A percentile compares a stretch with the other conserved stretches of the same genome.
phyloP scores from a whole-genome alignment of 192 early-diverging fungal species.

The Gigaspora rosea region DNA sequence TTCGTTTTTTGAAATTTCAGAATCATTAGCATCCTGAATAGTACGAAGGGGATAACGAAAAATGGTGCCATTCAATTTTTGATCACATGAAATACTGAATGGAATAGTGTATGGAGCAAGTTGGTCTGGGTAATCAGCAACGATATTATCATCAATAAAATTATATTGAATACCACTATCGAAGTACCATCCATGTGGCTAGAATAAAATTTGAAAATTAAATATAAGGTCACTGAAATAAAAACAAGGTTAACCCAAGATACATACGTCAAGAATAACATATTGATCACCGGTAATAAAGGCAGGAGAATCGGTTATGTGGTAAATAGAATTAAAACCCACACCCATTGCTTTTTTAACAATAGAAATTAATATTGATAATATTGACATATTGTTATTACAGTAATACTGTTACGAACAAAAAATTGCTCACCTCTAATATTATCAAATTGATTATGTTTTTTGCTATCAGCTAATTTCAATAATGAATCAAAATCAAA shows the following conservation, averaged over 20 bases:
- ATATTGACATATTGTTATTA: no score
- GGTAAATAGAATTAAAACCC: conserved; percentile 35
- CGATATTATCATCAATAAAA: conserved; percentile 24
- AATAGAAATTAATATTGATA: no score
- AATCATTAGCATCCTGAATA: conserved; percentile 30
- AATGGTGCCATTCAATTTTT: conserved; percentile 38
- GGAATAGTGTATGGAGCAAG: conserved; percentile 26
- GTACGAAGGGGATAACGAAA: conserved; percentile 46
- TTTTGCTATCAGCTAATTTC: conserved; percentile 34
- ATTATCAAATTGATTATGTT: not conserved
- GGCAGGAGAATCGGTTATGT: conserved; percentile 43
- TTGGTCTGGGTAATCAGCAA: conserved; percentile 29
- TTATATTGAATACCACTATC: conserved; percentile 30
- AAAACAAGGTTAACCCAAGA: no score
- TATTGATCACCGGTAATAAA: conserved; percentile 38
- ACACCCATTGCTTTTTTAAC: not conserved
- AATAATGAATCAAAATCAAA: conserved; percentile 19
- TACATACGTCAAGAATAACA: conserved; percentile 34
- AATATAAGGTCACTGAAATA: no score
- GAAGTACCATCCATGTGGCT: conserved; percentile 35
- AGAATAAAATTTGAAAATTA: no score
- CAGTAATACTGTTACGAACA: not conserved
- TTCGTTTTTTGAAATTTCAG: conserved; percentile 27
- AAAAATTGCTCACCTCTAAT: not conserved
- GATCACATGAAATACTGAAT: not conserved